These are phyloP conservation scores for Laguncularia racemosa DNA, from an alignment of 345 rosid species.

Conservation along the genomic window DNA sequence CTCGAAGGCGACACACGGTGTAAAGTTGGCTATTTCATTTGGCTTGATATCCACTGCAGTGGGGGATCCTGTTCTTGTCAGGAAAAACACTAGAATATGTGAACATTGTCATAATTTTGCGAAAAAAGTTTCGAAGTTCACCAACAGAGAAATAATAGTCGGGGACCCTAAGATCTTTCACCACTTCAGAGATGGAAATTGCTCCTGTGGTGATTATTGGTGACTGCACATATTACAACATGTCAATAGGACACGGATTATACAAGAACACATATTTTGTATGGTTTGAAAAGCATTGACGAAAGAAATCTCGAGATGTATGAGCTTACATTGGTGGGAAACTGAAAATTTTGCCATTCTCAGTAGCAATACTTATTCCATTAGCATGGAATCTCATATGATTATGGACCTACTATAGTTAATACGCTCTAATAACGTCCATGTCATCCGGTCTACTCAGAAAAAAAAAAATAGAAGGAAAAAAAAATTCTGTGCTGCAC, in stretches of 20 bases:
- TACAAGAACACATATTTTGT: constrained; percentile 15
- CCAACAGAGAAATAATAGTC: constrained; percentile 47
- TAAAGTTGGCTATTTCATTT: constrained; percentile 47
- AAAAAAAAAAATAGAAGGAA: too few species aligned
- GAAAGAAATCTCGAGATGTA: too few species aligned
- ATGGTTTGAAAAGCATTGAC: constrained; percentile 27
- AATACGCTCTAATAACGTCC: too few species aligned
- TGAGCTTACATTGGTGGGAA: too few species aligned
- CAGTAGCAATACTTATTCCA: too few species aligned
- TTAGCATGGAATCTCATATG: too few species aligned
- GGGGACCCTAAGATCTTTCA: constrained; percentile 53
- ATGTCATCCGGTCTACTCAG: too few species aligned
- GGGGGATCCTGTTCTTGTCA: constrained; percentile 39
- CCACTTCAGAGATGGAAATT: constrained; percentile 47
- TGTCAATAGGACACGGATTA: not conserved
- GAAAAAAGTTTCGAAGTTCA: constrained; percentile 38
- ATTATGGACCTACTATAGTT: too few species aligned
- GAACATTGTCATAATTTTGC: constrained; percentile 49
- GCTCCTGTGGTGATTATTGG: constrained; percentile 16
- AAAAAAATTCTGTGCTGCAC: too few species aligned
- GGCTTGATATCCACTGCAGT: constrained; percentile 53
- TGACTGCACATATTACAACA: not conserved
- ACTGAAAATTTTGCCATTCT: too few species aligned
- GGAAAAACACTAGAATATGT: constrained; percentile 63
- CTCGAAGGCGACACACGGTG: constrained; percentile 39